Base-by-base conservation (phyloP, 2,329 filamentous ascomycete genomes). In the Furcasterigmium sp. region DNA sequence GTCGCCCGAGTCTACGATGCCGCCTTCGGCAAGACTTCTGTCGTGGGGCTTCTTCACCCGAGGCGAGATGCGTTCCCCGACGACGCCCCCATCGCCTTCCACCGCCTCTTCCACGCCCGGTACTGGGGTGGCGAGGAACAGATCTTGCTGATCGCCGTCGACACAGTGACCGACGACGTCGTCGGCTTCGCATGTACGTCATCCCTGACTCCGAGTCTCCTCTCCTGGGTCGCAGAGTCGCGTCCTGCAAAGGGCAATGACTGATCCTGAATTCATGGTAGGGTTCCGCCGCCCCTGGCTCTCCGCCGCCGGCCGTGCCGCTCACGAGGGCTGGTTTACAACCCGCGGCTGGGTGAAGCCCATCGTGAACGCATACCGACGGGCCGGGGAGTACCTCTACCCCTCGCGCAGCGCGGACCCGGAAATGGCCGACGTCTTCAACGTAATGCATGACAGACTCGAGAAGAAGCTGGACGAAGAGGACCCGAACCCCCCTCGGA, bases 131-230 rank as follows among this genome's bases (percentile, higher is more conserved):
- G 53, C 4, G 57, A 61, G 36, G 43, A 50, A 41, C 48, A 50
- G 32, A 21, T 50, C 17, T 65, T 57, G 39, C 28, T 50, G 37
- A 53, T 67, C 15, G 53, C 55, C 15, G 51, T 59, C 35, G 44
- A 53, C 4, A 41, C 41, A 14, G 36, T 37, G 10, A 40, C 30
- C n/a, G 41, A 46, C 3, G 45, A 49, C 19, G 19, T 58, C 5
- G 57, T 59, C 6, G 64, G 51, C 2, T 61, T 65, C 34, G 46
- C 59, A 6, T 67, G 60, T n/a, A n/a, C n/a, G n/a, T n/a, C n/a
- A n/a, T n/a, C n/a, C n/a, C n/a, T n/a, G n/a, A n/a, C n/a, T n/a
- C n/a, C n/a, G n/a, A n/a, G n/a, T n/a, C n/a, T n/a, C n/a, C 57
- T n/a, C n/a, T n/a, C n/a, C n/a, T n/a, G n/a, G n/a, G n/a, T n/a